These are phyloP conservation scores for Pontederia crassipes DNA, from an alignment of 176 grass and related monocot species.

Conservation along the genomic window DNA sequence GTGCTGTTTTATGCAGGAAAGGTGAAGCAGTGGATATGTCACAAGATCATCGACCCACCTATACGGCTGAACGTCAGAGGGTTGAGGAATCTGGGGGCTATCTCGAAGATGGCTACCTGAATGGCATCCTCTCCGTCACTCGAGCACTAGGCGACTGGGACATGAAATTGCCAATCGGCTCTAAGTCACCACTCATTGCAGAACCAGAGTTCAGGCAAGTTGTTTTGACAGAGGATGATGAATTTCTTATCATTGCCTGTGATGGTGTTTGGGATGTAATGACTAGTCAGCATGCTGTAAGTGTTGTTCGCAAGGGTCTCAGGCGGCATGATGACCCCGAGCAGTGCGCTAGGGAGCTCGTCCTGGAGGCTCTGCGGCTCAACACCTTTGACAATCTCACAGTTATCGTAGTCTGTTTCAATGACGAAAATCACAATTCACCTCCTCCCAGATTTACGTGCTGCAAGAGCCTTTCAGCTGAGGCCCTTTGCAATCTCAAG, in stretches of 20 bases:
- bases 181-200: background rate
- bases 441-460: background rate
- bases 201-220: slow-evolving; percentile 8
- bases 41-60: slow-evolving; percentile 11
- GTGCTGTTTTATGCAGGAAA: slow-evolving; percentile 10
- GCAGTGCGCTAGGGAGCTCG: slow-evolving; percentile 4
- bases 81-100: slow-evolving; percentile 2
- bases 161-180: background rate
- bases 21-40: slow-evolving; percentile 17
- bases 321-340: slow-evolving; percentile 8
- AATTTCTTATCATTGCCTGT: slow-evolving; percentile 13
- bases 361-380: slow-evolving; percentile 2
- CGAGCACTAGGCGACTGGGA: slow-evolving; percentile 10
- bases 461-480: slow-evolving; percentile 2
- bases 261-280: slow-evolving; percentile 16
- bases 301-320: slow-evolving; percentile 7
- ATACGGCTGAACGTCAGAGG: background rate
- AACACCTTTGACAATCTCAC: slow-evolving; percentile 13
- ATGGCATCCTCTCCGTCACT: slow-evolving; percentile 6
- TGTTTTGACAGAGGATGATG: slow-evolving; percentile 9
- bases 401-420: slow-evolving; percentile 7
- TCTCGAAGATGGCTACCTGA: slow-evolving; percentile 11
- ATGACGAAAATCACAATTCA: background rate
- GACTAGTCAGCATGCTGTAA: slow-evolving; percentile 11
- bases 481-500: slow-evolving; percentile 9